Evolutionary conservation across 345 rosid species (phyloP).

Genomic region (Acer negundo): DNA sequence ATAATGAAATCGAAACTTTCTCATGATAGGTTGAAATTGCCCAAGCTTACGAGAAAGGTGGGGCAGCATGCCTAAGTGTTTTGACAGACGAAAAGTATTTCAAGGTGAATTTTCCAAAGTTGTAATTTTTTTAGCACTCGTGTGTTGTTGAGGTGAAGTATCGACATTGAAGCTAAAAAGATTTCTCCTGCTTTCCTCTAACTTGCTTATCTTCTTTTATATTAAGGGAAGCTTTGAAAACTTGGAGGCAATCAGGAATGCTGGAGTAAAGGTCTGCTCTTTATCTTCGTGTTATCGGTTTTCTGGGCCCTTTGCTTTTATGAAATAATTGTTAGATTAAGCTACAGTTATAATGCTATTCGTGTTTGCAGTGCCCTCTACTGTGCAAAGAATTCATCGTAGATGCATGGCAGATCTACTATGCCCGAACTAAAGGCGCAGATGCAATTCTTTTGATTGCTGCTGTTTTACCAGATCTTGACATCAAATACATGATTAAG

Average conservation of each 20-base stretch:
- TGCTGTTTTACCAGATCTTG: constrained; percentile 90
- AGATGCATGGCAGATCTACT: constrained; percentile 93
- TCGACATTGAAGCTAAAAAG: constrained; percentile 3
- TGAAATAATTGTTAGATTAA: constrained; percentile 8
- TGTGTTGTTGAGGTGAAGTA: too few species aligned
- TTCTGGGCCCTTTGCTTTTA: constrained; percentile 10
- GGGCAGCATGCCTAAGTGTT: constrained; percentile 96
- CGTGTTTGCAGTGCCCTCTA: constrained; percentile 81
- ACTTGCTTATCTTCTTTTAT: constrained; percentile 18
- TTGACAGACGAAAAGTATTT: constrained; percentile 88
- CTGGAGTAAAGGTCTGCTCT: constrained; percentile 73
- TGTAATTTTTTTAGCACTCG: neutral
- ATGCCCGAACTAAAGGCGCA: constrained; percentile 87
- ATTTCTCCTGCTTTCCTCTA: constrained; percentile 12
- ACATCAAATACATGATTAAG: constrained; percentile 84
- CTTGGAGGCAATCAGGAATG: constrained; percentile 70
- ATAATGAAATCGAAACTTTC: constrained; percentile 2
- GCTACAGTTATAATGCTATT: constrained; percentile 22
- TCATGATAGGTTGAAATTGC: constrained; percentile 76
- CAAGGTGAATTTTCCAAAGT: constrained; percentile 41
- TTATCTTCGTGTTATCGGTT: constrained; percentile 7
- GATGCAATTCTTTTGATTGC: constrained; percentile 90
- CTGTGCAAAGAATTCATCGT: constrained; percentile 89
- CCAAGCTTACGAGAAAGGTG: constrained; percentile 81
- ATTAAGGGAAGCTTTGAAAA: constrained; percentile 91